Conservation (phyloP, 2,329 filamentous ascomycete species). For the Penicillium sp. region DNA sequence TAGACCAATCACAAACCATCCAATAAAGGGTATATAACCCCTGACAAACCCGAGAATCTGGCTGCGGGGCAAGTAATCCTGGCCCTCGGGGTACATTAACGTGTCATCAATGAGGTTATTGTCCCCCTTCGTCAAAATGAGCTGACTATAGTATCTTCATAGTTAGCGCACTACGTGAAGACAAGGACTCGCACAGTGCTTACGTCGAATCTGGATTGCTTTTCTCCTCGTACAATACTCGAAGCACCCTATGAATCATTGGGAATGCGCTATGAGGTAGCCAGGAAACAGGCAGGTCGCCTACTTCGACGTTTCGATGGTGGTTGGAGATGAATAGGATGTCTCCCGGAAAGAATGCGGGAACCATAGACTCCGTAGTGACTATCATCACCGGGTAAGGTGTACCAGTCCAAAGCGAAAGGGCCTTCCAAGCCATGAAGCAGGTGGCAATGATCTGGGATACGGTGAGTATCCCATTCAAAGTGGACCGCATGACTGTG, state of each 20-base stretch:
- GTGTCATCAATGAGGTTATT: constrained; percentile 8
- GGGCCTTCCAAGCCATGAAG: constrained; percentile 9
- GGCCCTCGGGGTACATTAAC: constrained; percentile 3
- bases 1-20: constrained; percentile 1
- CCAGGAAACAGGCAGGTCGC: constrained; percentile 6
- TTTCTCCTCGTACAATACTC: background rate
- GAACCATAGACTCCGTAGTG: constrained; percentile 14
- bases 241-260: constrained; percentile 5
- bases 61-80: background rate
- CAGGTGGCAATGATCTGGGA: background rate
- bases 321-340: constrained; percentile 4
- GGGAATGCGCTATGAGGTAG: background rate
- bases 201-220: background rate
- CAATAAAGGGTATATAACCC: constrained; percentile 1
- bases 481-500: background rate
- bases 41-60: constrained; percentile 6
- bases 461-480: background rate
- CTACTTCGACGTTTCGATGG: background rate
- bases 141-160: background rate
- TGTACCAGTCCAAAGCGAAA: constrained; percentile 2
- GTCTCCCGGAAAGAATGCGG: constrained; percentile 9
- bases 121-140: constrained; percentile 7
- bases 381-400: constrained; percentile 10
- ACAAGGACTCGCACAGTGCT: background rate
- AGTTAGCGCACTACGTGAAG: background rate